Evolutionary conservation across 306 rosid genomes (phyloP).

Genomic region (Pterocarpus macrocarpus): DNA sequence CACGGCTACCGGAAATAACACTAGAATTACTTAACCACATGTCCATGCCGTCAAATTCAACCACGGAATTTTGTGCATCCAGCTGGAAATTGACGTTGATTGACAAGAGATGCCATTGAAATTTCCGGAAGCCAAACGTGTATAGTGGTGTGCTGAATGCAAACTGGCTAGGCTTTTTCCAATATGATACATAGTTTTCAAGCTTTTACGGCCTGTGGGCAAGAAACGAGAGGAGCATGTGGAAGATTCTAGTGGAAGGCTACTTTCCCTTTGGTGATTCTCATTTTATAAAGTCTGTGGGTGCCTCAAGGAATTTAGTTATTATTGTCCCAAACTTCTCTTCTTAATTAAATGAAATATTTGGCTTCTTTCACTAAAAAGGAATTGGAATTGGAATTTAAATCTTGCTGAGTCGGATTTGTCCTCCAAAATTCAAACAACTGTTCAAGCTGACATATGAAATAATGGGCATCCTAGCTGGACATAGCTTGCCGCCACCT

Average conservation of each 20-base stretch:
- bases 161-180: slow-evolving; percentile 32
- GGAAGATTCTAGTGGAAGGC: slow-evolving; percentile 48
- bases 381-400: slow-evolving; percentile 40
- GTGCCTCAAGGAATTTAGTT: slow-evolving; percentile 48
- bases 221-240: slow-evolving; percentile 44
- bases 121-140: slow-evolving; percentile 18
- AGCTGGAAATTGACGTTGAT: slow-evolving; percentile 40
- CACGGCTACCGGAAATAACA: not conserved
- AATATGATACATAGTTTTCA: slow-evolving; percentile 43
- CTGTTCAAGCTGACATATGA: slow-evolving; percentile 45
- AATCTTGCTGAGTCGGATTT: slow-evolving; percentile 49
- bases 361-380: slow-evolving; percentile 11
- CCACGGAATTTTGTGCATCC: slow-evolving; percentile 25
- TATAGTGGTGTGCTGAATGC: not conserved
- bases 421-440: slow-evolving; percentile 69
- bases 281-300: slow-evolving; percentile 49
- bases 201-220: slow-evolving; percentile 36
- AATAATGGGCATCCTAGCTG: slow-evolving; percentile 18
- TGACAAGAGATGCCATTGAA: slow-evolving; percentile 21
- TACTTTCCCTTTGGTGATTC: slow-evolving; percentile 53
- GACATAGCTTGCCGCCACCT: slow-evolving; percentile 12
- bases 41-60: slow-evolving; percentile 33
- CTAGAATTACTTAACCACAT: not conserved
- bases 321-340: slow-evolving; percentile 44
- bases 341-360: slow-evolving; percentile 3